Evolutionary conservation across 257 asterid species (phyloP).

Genomic region (Thymus quinquecostatus): DNA sequence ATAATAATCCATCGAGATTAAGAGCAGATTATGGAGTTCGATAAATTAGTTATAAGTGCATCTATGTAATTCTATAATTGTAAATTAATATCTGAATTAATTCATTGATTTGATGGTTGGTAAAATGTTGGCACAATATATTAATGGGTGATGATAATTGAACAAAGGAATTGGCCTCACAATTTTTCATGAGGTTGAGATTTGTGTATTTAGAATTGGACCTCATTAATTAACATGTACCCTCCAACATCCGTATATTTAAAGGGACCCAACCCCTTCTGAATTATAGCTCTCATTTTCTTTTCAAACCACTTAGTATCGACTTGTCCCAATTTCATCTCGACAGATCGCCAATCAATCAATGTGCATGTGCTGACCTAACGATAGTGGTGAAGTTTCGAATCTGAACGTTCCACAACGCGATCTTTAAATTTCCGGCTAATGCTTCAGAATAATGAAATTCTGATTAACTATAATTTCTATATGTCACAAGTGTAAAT

Average conservation of each 20-base stretch:
- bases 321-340: too few species aligned
- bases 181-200: conserved; percentile 16
- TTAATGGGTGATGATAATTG: conserved; percentile 1
- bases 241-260: conserved; percentile 35
- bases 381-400: too few species aligned
- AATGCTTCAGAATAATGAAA: too few species aligned
- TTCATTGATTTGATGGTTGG: conserved; percentile 6
- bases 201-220: neutral
- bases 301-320: too few species aligned
- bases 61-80: neutral
- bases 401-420: too few species aligned
- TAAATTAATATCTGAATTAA: neutral
- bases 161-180: conserved; percentile 6
- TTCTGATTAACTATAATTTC: too few species aligned
- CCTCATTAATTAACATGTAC: neutral
- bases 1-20: too few species aligned
- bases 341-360: too few species aligned
- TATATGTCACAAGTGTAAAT: too few species aligned
- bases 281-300: neutral
- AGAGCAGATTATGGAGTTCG: too few species aligned
- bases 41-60: neutral
- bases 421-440: too few species aligned
- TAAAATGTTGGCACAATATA: conserved; percentile 19
- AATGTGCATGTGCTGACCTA: too few species aligned
- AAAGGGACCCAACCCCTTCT: conserved; percentile 32